Base-by-base conservation (phyloP, 2,329 filamentous ascomycete genomes). In the Achaetomium macrosporum region DNA sequence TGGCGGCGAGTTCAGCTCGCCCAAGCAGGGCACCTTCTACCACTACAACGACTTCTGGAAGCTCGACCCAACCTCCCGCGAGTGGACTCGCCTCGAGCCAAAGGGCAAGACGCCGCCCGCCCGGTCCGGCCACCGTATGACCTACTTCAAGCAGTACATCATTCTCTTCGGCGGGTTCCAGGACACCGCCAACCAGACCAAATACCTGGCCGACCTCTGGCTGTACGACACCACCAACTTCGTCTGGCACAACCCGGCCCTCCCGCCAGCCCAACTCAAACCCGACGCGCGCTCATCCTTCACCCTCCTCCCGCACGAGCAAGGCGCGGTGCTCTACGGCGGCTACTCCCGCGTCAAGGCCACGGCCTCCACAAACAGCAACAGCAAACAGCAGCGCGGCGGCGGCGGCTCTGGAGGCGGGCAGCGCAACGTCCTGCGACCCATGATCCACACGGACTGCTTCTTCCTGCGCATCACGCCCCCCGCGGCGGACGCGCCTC, bases 21-120 rank as follows among this genome's bases (percentile, higher is more conserved):
- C 93, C 2, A 97, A 96, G 68, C 93, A 97, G 71, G 93, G 93
- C 4, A 97, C 92, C 0, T 99, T 99, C 65, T 96, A 99, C 69
- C 93, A 99, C 71, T 99, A 99, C 73, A 96, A 95, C 65, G 93
- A 97, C 72, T 97, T 99, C 68, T 99, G 93, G 92, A 80, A 87
- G 46, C 79, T 97, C 41, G 91, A 97, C 65, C 87, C 92, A 0
- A 79, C 78, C 9, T 84, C 82, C 8, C 79, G 90, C 63, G 93
- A 99, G 73, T 99, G 93, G 93, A 88, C 83, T 52, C 87, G 91
- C 56, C 76, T 99, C 33, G 93, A 99, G 68, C 78, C 77, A 62
- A 82, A 81, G 73, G 88, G 88, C 54, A 88, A 88, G 68, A 79
- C 79, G 35, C 92, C 92, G 37, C 86, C 89, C 2, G 90, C 92